Base-by-base conservation (phyloP, 1,284 basidiomycete genomes). In the Somion occarium region DNA sequence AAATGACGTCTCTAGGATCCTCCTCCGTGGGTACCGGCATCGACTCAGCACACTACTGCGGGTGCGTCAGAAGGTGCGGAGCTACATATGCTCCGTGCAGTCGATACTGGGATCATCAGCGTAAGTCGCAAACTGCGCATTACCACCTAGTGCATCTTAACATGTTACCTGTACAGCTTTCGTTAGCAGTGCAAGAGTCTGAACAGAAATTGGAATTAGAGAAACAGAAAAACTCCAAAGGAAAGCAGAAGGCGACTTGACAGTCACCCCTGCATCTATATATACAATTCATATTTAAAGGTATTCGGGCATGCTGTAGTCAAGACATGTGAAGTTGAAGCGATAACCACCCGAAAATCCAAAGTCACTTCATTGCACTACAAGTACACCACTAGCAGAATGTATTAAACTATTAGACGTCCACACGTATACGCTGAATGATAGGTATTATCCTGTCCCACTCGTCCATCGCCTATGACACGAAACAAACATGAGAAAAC, bases 381-480 rank as follows among this genome's bases (percentile, higher is more conserved):
- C 19, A 38, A 23, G 13, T 39, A 20, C 19, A 27, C 27, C n/a
- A 41, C 53, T 52, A 53, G 54, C 60, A 57, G 60, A 46, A 54
- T 55, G 61, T 66, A 53, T 49, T 66, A 53, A 50, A 39, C 51
- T 30, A 54, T 68, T 77, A 90, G 64, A 90, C 81, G 70, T 92
- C 90, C 70, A 92, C 90, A 50, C 89, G 83, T 73, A 92, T 92
- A 50, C 88, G 86, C 67, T 91, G 86, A 63, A 92, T 84, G 58
- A 91, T 73, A 55, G 90, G 87, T 77, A 91, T 91, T 65, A 92
- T 88, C 68, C 88, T 75, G 50, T 94, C 92, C 91, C 91, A 95
- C 67, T 95, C 92, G 60, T 95, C 91, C 88, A 95, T 89, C 53
- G 86, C 80, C 85, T 90, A 56, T 22, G 50, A 30, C 24, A 44